Evolutionary conservation across 805 yeast species (phyloP).

Genomic region (Saccharomycopsis lassenensis): DNA sequence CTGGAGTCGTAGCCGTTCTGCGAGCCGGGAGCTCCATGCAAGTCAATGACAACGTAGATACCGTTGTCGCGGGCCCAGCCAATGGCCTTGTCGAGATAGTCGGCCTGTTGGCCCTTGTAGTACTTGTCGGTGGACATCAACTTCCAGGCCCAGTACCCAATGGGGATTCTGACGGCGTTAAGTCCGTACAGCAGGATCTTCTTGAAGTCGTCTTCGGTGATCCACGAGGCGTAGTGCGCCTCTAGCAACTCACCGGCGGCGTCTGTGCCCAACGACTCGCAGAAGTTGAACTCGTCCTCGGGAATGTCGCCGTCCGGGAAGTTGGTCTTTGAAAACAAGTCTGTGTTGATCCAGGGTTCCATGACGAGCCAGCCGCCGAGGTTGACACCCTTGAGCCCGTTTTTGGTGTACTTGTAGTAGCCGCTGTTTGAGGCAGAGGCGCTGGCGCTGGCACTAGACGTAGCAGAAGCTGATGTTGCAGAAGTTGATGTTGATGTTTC

Average conservation of each 20-base stretch:
- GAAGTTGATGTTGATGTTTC: slow-evolving; percentile 5
- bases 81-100: slow-evolving; percentile 52
- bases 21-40: slow-evolving; percentile 78
- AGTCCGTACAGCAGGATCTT: slow-evolving; percentile 43
- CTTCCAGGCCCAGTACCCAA: slow-evolving; percentile 70
- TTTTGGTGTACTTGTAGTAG: slow-evolving; percentile 12
- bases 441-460: slow-evolving; percentile 7
- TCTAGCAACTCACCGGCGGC: slow-evolving; percentile 33
- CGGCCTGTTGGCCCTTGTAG: slow-evolving; percentile 37
- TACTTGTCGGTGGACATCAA: slow-evolving; percentile 37
- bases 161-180: slow-evolving; percentile 62
- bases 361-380: slow-evolving; percentile 70
- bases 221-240: slow-evolving; percentile 47
- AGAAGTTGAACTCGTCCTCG: slow-evolving; percentile 50
- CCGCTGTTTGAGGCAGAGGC: slow-evolving; percentile 8
- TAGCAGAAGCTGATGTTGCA: slow-evolving; percentile 2
- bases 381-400: slow-evolving; percentile 33
- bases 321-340: slow-evolving; percentile 34
- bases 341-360: slow-evolving; percentile 64
- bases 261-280: slow-evolving; percentile 36
- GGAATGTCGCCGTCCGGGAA: slow-evolving; percentile 31
- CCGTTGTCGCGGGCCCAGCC: slow-evolving; percentile 55
- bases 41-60: slow-evolving; percentile 60
- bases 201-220: slow-evolving; percentile 46
- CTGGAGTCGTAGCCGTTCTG: slow-evolving; percentile 83